Percentiles rank a stretch among this genome's conserved stretches.
phyloP scores from a whole-genome alignment of 1,139 yeast genomes.

The Sugiyamaella sp. region DNA sequence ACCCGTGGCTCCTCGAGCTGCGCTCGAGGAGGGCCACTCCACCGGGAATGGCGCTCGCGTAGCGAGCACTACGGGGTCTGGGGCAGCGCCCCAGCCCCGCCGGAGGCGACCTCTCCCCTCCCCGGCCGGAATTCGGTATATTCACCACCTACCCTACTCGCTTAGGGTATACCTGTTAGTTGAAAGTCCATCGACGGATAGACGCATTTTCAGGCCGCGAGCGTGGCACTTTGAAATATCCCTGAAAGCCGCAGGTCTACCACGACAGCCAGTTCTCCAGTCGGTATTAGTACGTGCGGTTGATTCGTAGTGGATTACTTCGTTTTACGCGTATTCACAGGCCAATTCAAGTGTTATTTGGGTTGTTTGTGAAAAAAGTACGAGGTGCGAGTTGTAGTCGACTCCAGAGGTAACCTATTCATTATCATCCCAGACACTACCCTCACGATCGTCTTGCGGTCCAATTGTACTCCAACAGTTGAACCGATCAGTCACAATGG shows the following conservation, averaged over 20 bases:
- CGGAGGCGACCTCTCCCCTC: not conserved
- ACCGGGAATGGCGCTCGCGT: no score
- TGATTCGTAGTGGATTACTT: not conserved
- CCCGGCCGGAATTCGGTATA: no score
- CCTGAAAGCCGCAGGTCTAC: not conserved
- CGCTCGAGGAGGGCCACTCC: not conserved
- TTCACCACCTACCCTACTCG: no score
- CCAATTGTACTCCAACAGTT: not conserved
- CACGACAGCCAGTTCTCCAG: not conserved
- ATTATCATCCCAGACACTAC: not conserved
- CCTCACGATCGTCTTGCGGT: not conserved
- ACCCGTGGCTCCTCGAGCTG: no score
- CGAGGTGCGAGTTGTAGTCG: no score
- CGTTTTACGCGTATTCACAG: no score
- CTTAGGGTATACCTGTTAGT: not conserved
- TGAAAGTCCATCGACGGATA: not conserved
- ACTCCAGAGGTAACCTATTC: no score
- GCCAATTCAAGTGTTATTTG: no score
- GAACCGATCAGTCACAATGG: constrained; percentile 28
- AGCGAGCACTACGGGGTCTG: not conserved
- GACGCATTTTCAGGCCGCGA: not conserved
- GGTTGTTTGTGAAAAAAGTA: no score
- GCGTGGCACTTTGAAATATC: constrained; percentile 1
- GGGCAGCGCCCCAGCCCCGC: constrained; percentile 3
- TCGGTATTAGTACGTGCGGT: not conserved